Base-by-base conservation (phyloP, 2,329 filamentous ascomycete genomes). In the Fusarium odoratissimum region DNA sequence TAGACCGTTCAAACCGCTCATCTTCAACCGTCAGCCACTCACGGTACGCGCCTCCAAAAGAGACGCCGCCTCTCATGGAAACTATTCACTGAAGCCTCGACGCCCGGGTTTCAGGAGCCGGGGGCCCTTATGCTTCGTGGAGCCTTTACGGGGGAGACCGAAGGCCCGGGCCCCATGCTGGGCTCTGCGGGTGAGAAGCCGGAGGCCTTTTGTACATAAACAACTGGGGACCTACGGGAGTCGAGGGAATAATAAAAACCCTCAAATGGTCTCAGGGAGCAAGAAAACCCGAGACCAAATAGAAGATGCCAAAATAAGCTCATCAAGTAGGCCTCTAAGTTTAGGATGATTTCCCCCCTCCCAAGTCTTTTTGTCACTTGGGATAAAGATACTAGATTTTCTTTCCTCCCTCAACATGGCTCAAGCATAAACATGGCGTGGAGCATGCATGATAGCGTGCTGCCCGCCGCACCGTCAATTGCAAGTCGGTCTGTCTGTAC, bases 141-240 rank as follows among this genome's bases (percentile, higher is more conserved):
- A 41, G 48, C 57, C 37, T 61, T 45, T 31, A 71, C 60, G 66
- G 71, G 70, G 66, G 45, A 71, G 55, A 60, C 71, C 66, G 70
- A 73, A 62, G 44, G 58, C 61, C 57, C 67, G 67, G 57, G 49
- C 60, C 41, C 55, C 41, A 23, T 57, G 12, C 40, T 67, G 44
- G 46, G 37, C 58, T 67, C 35, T 55, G 51, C 55, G 59, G 60
- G 31, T 46, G 55, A 51, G 38, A 63, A 58, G 52, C 57, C 44
- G 51, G 64, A 69, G 58, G 58, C 63, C 63, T 64, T 64, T 64
- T 52, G 61, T 38, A 49, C 25, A 38, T 28, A 51, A 35, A 56
- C n/a, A 51, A 60, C 25, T 60, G 66, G 66, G 41, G 23, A 35
- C 41, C n/a, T n/a, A 41, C 17, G n/a, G n/a, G 51, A 68, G 23